Evolutionary conservation across 805 yeast species (phyloP), one percentile per base, ranked within the genome.

Genomic region (Myxozyma udenii): DNA sequence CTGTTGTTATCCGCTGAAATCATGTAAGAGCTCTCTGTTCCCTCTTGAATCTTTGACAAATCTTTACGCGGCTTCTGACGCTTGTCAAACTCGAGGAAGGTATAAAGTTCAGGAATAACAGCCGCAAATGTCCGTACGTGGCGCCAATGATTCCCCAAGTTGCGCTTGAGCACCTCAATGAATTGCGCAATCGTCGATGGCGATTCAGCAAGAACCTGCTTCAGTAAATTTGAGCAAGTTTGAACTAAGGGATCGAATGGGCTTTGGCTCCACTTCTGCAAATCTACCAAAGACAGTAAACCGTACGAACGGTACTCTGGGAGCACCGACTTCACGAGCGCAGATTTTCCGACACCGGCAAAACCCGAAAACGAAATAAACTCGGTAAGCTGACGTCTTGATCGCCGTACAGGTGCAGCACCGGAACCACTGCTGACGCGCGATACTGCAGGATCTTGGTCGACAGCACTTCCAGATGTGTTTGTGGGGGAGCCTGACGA

Each of bases 311-410:
- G 53, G 14, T 24, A 16, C 5, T 41, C 26, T 12, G 53, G 39
- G 24, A 48, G 52, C 28, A 57, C 21, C 16, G 58, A 37, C 7
- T 42, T 11, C 0, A 58, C 35, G 4, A 58, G 42, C 35, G 44
- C 38, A 2, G 57, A 16, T 33, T 56, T 53, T n/a, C 62, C 62
- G 26, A 58, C 40, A 4, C 62, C 61, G 9, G 58, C 36, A 26
- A 25, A 22, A 2, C 62, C 61, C 4, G 41, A 44, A 16, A 58
- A 35, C 7, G 47, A 21, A 28, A 58, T 40, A 16, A 58, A 47
- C 39, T 58, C 58, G 1, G 57, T 44, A 6, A 18, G 14, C 0
- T 39, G 44, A 7, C 50, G 50, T 11, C 16, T 7, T 12, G 25
- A 40, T 16, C 33, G 44, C 11, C 55, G 41, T 16, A 23, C 25